Evolutionary conservation across 169 alveolate species (phyloP).

Genomic region (Eimeria praecox): DNA sequence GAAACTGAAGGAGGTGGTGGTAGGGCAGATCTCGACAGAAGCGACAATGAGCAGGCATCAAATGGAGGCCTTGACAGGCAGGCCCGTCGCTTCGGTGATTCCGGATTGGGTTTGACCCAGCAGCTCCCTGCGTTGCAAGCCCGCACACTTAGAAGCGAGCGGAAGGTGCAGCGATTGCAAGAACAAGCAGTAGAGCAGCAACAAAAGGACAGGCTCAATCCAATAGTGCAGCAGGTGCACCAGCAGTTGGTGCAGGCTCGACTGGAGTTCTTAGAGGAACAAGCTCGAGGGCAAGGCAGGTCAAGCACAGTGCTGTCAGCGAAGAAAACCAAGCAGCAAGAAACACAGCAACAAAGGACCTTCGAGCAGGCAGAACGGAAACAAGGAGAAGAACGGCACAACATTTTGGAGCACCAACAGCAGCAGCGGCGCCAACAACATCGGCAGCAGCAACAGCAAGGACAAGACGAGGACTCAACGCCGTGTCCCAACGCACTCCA

Average conservation of each 20-base stretch:
- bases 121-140: neutral
- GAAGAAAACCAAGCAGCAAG: neutral
- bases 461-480: neutral
- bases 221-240: slow-evolving; percentile 55
- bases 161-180: neutral
- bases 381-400: neutral
- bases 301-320: neutral
- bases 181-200: slow-evolving; percentile 13
- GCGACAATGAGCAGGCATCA: neutral
- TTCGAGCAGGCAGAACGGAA: neutral
- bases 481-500: neutral
- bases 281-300: neutral
- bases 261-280: slow-evolving; percentile 13
- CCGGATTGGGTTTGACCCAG: neutral
- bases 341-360: neutral
- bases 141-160: neutral
- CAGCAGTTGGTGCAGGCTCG: slow-evolving; percentile 50
- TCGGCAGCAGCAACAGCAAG: slow-evolving; percentile 15
- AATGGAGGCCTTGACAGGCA: neutral
- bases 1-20: neutral
- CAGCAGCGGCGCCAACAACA: slow-evolving; percentile 1
- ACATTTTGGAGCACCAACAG: neutral
- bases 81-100: neutral
- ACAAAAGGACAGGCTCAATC: neutral
- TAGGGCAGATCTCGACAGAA: neutral